Evolutionary conservation across 2,329 filamentous ascomycete species (phyloP).

Genomic region (Diaporthe sp.): DNA sequence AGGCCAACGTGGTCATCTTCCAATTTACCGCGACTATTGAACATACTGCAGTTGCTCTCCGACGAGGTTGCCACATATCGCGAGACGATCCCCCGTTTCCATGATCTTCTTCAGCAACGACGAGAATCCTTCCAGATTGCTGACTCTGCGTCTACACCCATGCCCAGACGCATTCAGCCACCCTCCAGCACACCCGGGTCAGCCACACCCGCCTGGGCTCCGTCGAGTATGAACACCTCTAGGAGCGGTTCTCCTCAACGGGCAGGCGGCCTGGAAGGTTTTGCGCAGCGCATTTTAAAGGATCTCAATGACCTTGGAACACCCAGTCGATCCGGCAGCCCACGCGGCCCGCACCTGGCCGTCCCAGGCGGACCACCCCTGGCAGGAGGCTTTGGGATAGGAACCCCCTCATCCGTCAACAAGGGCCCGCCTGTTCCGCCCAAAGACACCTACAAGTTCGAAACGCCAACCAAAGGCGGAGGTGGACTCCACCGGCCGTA

Average conservation of each 20-base stretch:
- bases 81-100: constrained; percentile 77
- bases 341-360: constrained; percentile 64
- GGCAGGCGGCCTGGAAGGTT: constrained; percentile 70
- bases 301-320: constrained; percentile 73
- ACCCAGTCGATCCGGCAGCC: constrained; percentile 64
- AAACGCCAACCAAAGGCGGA: constrained; percentile 52
- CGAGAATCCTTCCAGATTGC: constrained; percentile 75
- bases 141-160: constrained; percentile 58
- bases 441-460: constrained; percentile 58
- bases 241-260: constrained; percentile 66
- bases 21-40: constrained; percentile 67
- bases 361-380: constrained; percentile 36
- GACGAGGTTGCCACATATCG: constrained; percentile 75
- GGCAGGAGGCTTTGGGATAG: constrained; percentile 47
- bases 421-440: constrained; percentile 56
- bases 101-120: constrained; percentile 77
- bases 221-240: constrained; percentile 60
- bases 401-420: constrained; percentile 51
- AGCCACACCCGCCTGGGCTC: constrained; percentile 53
- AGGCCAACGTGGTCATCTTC: constrained; percentile 67
- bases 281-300: constrained; percentile 74
- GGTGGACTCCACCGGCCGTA: constrained; percentile 52
- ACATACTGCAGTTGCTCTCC: constrained; percentile 71
- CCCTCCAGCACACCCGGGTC: constrained; percentile 46
- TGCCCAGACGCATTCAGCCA: constrained; percentile 46